Base-by-base conservation (phyloP, 768 basidiomycete species). In the Calocybe gangraenosa region DNA sequence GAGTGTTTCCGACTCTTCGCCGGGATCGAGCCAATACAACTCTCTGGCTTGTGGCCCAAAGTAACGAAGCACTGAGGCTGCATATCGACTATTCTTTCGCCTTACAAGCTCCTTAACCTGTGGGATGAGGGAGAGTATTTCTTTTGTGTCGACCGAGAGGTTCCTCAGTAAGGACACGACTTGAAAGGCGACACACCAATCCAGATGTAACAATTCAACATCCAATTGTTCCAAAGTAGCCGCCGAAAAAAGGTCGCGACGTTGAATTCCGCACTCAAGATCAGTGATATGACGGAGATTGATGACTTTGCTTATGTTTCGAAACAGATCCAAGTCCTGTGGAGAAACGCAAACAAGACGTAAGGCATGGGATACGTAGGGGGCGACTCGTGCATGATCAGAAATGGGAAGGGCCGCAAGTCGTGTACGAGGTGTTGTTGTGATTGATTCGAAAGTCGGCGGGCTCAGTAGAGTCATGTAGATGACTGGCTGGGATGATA, bases 121-220 rank as follows among this genome's bases (percentile, higher is more conserved):
- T 0, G 59, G 61, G 14, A 71, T 61, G 13, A 81, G 65, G 0
- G 51, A 47, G 8, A 79, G 61, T 21, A 84, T 61, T 53, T 86
- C 82, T 21, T 50, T 54, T 20, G 74, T 59, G 52, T 82, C 78
- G n/a, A 81, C 64, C 11, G 64, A 41, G 35, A 68, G 54, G 33
- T 64, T 66, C 19, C 63, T 63, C 15, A 71, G 40, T 13, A 76
- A 54, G 0, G 70, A 65, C 46, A 81, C 75, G 23, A 84, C 60
- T 54, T 86, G 82, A 51, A 82, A 84, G 0, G 79, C 73, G n/a
- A 84, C 67, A 33, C 51, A 50, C 76, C 75, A 82, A 7, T 68
- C 58, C 11, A 79, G 55, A 13, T 28, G 30, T 17, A 37, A 49
- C 21, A 77, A 55, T 62, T 68, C 70, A 2, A 11, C 17, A 9